These are phyloP conservation scores for Neurospora terricola DNA, from an alignment of 495 filamentous ascomycete genomes.

Conservation along the genomic window DNA sequence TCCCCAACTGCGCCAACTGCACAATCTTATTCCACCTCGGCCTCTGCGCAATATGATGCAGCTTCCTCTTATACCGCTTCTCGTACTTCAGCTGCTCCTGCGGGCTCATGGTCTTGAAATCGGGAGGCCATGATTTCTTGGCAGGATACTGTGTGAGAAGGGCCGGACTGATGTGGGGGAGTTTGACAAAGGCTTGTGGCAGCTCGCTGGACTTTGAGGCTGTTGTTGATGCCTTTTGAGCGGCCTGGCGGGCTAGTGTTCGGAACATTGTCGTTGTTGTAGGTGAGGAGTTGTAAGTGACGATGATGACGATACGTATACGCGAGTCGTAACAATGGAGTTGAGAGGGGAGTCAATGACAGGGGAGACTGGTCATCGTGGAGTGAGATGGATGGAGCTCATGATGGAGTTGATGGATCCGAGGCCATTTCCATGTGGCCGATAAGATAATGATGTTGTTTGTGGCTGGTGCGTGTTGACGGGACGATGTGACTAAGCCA, in stretches of 20 bases:
- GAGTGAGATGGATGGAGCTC: background rate
- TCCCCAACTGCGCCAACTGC: conserved; percentile 58
- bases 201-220: background rate
- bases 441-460: background rate
- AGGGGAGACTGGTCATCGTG: background rate
- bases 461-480: background rate
- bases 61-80: conserved; percentile 58
- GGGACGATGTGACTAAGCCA: background rate
- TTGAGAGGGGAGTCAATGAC: background rate
- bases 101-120: conserved; percentile 67
- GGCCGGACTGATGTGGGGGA: conserved; percentile 22
- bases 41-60: conserved; percentile 61
- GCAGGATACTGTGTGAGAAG: conserved; percentile 49
- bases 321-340: background rate
- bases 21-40: conserved; percentile 66
- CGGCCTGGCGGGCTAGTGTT: background rate
- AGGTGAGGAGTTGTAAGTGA: background rate
- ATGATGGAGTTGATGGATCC: background rate
- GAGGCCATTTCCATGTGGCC: background rate
- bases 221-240: background rate
- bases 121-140: conserved; percentile 87
- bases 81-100: conserved; percentile 85
- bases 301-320: background rate
- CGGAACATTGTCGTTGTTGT: background rate
- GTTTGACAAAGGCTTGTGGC: background rate